Evolutionary conservation across 202 grass and related monocot genomes (phyloP).

Genomic region (Carex arenaria): DNA sequence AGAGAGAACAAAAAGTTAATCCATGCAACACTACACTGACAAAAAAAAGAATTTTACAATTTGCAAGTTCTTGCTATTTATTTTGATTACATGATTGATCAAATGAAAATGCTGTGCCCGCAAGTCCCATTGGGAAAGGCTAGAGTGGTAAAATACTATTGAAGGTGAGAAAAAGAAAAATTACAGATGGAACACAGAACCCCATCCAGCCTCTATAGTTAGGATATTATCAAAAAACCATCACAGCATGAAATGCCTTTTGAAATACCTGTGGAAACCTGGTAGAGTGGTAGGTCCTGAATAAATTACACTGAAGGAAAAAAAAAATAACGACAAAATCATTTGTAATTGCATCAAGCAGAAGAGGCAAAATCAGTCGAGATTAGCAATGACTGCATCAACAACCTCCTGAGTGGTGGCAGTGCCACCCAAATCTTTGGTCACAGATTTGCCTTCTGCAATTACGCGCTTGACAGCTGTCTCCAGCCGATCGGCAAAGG

Average conservation of each 20-base stretch:
- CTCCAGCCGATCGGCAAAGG: constrained; percentile 32
- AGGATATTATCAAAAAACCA: constrained; percentile 14
- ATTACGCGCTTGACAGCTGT: constrained; percentile 30
- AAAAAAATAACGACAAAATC: constrained; percentile 11
- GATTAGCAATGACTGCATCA: constrained; percentile 30
- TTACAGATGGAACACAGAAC: neutral
- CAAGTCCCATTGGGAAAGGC: neutral
- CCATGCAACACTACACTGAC: neutral
- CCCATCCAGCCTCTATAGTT: constrained; percentile 15
- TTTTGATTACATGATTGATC: constrained; percentile 15
- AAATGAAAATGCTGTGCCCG: constrained; percentile 7
- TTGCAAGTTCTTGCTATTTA: constrained; percentile 3
- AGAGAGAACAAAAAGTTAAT: neutral
- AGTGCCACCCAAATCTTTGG: constrained; percentile 32
- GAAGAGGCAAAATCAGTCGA: constrained; percentile 22
- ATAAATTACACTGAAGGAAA: constrained; percentile 2
- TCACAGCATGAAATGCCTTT: neutral
- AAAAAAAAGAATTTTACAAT: constrained; percentile 10
- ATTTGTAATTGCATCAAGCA: constrained; percentile 3
- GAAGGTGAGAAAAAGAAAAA: neutral
- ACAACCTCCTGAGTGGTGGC: constrained; percentile 31
- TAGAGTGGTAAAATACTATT: neutral
- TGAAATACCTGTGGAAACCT: constrained; percentile 7
- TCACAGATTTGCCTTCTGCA: constrained; percentile 21
- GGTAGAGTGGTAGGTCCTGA: neutral